These are phyloP conservation scores for Starmera amethionina DNA, from an alignment of 805 yeast species.

Conservation along the genomic window DNA sequence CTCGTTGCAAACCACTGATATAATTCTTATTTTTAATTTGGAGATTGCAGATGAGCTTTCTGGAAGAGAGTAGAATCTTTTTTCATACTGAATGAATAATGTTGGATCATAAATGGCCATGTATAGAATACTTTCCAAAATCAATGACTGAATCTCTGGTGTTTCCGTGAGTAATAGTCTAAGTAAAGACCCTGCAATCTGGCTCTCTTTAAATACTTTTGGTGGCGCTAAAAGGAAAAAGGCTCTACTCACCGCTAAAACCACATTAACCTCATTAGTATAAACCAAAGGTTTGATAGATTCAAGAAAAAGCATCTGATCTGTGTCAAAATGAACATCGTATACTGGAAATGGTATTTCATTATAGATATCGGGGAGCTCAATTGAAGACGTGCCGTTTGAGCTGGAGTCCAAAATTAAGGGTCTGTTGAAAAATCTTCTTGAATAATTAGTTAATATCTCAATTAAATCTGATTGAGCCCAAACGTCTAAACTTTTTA, in stretches of 20 bases:
- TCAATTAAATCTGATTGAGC: conserved; percentile 52
- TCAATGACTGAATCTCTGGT: conserved; percentile 23
- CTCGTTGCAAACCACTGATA: conserved; percentile 48
- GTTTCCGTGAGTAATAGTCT: conserved; percentile 27
- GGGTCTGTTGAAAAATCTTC: conserved; percentile 51
- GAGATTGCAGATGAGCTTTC: conserved; percentile 37
- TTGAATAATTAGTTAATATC: conserved; percentile 55
- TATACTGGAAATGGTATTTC: conserved; percentile 28
- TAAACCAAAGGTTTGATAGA: conserved; percentile 36
- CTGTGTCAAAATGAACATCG: conserved; percentile 40
- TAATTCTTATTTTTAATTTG: conserved; percentile 46
- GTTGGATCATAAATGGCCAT: conserved; percentile 28
- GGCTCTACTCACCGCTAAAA: conserved; percentile 50
- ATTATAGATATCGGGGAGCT: conserved; percentile 34
- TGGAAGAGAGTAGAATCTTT: conserved; percentile 47
- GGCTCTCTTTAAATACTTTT: conserved; percentile 33
- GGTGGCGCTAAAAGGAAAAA: conserved; percentile 51
- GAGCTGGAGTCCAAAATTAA: conserved; percentile 25
- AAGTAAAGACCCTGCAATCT: conserved; percentile 41
- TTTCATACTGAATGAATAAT: conserved; percentile 25
- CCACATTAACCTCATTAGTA: conserved; percentile 48
- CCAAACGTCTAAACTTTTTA: conserved; percentile 60
- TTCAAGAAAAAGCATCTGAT: conserved; percentile 43
- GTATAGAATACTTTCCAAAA: conserved; percentile 38
- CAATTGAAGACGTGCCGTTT: conserved; percentile 18